Percentiles rank a stretch among this genome's conserved stretches.
Conservation (phyloP, 768 basidiomycete species). For the Serendipita sp. region DNA sequence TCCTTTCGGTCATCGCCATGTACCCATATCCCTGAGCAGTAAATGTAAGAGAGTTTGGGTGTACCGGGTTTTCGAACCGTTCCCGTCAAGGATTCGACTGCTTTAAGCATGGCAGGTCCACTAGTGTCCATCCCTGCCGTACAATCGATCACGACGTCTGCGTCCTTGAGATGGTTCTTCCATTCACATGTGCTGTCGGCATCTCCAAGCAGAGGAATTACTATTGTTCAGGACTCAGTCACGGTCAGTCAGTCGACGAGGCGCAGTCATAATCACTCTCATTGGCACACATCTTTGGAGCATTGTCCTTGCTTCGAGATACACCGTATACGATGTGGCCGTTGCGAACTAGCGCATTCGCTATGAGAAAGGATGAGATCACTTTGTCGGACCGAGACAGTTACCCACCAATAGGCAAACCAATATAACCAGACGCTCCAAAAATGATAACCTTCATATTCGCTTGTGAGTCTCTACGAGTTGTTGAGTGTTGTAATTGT, state of each 20-base stretch:
- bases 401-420: slow-evolving; percentile 19
- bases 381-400: neutral
- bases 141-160: slow-evolving; percentile 14
- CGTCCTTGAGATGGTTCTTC: neutral
- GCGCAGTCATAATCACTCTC: slow-evolving; percentile 22
- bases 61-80: slow-evolving; percentile 17
- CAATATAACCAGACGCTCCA: slow-evolving; percentile 32
- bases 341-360: slow-evolving; percentile 29
- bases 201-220: slow-evolving; percentile 22
- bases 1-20: slow-evolving; percentile 23
- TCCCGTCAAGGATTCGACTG: slow-evolving; percentile 24
- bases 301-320: slow-evolving; percentile 25
- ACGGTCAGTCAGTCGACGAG: neutral
- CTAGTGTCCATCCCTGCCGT: slow-evolving; percentile 12
- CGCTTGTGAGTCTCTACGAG: neutral
- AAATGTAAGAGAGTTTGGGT: slow-evolving; percentile 30
- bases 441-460: slow-evolving; percentile 19
- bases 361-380: neutral
- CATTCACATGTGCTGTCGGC: neutral
- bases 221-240: slow-evolving; percentile 12
- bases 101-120: slow-evolving; percentile 19
- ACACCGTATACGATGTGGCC: slow-evolving; percentile 33
- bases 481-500: no score
- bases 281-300: slow-evolving; percentile 21
- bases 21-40: slow-evolving; percentile 32